Evolutionary conservation across 2,329 filamentous ascomycete genomes (phyloP), one percentile per base, ranked within the genome.

Genomic region (Coleophoma eucalyptorum): DNA sequence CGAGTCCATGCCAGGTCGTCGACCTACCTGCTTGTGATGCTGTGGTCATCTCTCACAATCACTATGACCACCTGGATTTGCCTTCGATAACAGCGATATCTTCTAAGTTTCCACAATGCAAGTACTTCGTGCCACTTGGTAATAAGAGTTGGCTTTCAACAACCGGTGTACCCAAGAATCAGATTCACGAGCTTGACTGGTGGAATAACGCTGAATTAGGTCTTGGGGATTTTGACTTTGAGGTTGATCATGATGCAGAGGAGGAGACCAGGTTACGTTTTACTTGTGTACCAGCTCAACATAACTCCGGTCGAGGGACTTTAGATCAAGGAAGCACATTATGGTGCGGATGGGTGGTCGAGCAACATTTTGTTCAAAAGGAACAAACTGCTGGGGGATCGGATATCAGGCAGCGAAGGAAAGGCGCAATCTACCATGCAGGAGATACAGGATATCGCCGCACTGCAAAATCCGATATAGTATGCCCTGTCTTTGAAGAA

Each of bases 31-130:
- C 76, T 52, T 79, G 90, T 47, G 87, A 93, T 62, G 84, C 83
- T 26, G 87, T 41, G 69, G 74, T 50, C 69, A 96, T 96, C 59
- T 90, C 85, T 16, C 92, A 97, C 70, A 92, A 86, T 61, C 92
- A 97, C 71, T 96, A 96, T 67, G 92, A 97, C 68, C 92, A 97
- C 64, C 73, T 97, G 15, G 92, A 88, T 3, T 81, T 89, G 59
- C 77, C 82, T 0, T 90, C 87, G 0, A 79, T 95, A 26, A 77
- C 79, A 55, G 80, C 89, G 57, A 79, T 96, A 50, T 76, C 83
- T 50, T 76, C 81, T 57, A 75, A 79, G 49, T 84, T 93, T 62
- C 90, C 90, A 26, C 21, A 31, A 19, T 44, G 42, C 42, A 89
- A 94, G 58, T 96, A 93, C 71, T 96, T 96, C 58, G 90, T 90